These are phyloP conservation scores for Kondoa malvinella DNA, from an alignment of 768 basidiomycete genomes.

Conservation along the genomic window DNA sequence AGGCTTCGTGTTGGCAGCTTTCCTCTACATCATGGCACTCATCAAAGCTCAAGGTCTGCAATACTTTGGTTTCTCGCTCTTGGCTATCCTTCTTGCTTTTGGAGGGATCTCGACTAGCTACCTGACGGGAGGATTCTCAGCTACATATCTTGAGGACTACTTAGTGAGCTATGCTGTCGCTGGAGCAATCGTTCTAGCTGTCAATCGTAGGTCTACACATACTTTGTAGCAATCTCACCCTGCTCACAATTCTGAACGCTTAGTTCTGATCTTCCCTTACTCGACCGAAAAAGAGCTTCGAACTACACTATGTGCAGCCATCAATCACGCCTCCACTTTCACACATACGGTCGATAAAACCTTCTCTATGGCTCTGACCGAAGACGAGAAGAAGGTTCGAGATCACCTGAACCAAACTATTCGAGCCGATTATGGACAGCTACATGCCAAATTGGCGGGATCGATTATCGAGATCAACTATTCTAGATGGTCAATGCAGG, in stretches of 20 bases:
- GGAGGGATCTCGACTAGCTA: conserved; percentile 22
- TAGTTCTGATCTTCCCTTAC: conserved; percentile 27
- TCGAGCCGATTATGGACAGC: conserved; percentile 29
- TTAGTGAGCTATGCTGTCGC: conserved; percentile 25
- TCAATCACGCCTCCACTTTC: conserved; percentile 28
- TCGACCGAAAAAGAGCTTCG: conserved; percentile 29
- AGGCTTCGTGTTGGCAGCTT: conserved; percentile 28
- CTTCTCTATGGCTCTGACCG: conserved; percentile 27
- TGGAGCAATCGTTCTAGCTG: conserved; percentile 28
- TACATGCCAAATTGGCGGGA: conserved; percentile 27
- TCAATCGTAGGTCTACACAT: no score
- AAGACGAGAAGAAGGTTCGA: conserved; percentile 27
- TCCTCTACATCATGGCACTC: conserved; percentile 24
- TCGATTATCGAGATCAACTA: conserved; percentile 30
- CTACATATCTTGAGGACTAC: conserved; percentile 28
- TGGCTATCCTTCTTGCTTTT: conserved; percentile 29
- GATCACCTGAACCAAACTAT: conserved; percentile 28
- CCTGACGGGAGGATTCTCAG: conserved; percentile 21
- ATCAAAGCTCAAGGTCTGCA: conserved; percentile 19
- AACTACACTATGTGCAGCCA: conserved; percentile 25
- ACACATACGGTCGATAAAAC: conserved; percentile 21
- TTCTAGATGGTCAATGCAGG: conserved; percentile 27
- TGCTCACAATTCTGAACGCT: no score
- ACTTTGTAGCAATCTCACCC: no score
- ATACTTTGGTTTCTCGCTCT: conserved; percentile 28